Conservation (phyloP, 169 alveolate species). For the Amoebophrya sp. region DNA sequence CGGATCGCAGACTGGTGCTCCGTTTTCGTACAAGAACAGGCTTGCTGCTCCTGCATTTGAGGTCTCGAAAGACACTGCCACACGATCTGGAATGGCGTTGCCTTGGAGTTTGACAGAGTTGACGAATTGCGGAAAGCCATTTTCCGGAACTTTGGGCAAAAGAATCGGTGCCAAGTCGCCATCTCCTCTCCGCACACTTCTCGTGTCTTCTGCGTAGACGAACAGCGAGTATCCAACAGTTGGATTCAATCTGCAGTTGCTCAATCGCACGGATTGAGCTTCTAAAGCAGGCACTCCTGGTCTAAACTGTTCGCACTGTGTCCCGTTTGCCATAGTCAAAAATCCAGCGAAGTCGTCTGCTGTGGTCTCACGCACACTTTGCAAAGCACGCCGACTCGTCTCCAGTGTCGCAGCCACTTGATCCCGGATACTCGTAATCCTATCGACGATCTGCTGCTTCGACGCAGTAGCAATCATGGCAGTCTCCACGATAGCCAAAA, state of each 20-base stretch:
- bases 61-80: not conserved
- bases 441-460: not conserved
- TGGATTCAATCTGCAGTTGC: not conserved
- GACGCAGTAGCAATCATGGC: not conserved
- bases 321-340: not conserved
- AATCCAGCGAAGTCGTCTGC: not conserved
- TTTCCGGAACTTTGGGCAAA: not conserved
- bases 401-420: not conserved
- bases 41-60: not conserved
- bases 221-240: not conserved
- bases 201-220: not conserved
- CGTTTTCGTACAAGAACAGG: not conserved
- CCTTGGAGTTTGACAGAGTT: not conserved
- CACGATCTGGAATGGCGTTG: not conserved
- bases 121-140: not conserved
- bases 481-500: not conserved
- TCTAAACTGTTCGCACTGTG: not conserved
- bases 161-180: not conserved
- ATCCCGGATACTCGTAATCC: not conserved
- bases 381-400: not conserved
- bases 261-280: not conserved
- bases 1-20: not conserved
- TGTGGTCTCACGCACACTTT: not conserved
- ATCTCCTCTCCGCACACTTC: not conserved
- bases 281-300: not conserved